Percentiles rank a stretch among this genome's conserved stretches.
phyloP scores from a whole-genome alignment of 352 stramenopile genomes.

The Phytopythium boreale region DNA sequence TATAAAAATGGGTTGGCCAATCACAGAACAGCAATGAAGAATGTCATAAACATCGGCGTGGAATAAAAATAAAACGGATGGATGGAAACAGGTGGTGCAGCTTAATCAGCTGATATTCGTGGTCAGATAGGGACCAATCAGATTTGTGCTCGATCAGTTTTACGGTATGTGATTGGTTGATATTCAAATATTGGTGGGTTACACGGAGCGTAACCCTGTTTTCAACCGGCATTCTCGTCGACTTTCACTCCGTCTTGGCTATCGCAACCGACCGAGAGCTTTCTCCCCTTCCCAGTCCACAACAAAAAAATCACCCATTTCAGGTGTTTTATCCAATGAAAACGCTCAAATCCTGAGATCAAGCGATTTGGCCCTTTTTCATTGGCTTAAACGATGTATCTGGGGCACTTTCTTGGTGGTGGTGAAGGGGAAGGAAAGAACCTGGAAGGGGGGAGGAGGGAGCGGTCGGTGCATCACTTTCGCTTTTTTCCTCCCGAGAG shows the following conservation, averaged over 20 bases:
- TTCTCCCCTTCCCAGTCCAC: neutral
- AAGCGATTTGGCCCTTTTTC: neutral
- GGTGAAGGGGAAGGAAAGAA: neutral
- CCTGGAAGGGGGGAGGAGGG: neutral
- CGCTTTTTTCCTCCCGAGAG: slow-evolving; percentile 24
- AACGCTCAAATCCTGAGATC: neutral
- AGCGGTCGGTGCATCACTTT: slow-evolving; percentile 31
- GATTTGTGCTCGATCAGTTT: neutral
- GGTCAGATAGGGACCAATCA: neutral
- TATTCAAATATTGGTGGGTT: neutral
- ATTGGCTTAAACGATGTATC: slow-evolving; percentile 19
- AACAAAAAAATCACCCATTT: slow-evolving; percentile 10
- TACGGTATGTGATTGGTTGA: neutral
- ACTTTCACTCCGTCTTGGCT: neutral
- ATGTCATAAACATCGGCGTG: neutral
- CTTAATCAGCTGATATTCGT: neutral
- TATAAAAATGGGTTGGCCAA: neutral
- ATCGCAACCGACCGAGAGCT: neutral
- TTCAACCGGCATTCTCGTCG: neutral
- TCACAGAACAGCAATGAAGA: neutral
- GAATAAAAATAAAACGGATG: neutral
- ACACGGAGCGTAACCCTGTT: neutral
- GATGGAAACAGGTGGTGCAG: neutral
- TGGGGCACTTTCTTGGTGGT: neutral
- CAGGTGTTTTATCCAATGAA: neutral